Percentiles rank a stretch among this genome's conserved stretches.
These are phyloP conservation scores for Metschnikowia amazonensis DNA, from an alignment of 805 yeast species.

Conservation along the genomic window DNA sequence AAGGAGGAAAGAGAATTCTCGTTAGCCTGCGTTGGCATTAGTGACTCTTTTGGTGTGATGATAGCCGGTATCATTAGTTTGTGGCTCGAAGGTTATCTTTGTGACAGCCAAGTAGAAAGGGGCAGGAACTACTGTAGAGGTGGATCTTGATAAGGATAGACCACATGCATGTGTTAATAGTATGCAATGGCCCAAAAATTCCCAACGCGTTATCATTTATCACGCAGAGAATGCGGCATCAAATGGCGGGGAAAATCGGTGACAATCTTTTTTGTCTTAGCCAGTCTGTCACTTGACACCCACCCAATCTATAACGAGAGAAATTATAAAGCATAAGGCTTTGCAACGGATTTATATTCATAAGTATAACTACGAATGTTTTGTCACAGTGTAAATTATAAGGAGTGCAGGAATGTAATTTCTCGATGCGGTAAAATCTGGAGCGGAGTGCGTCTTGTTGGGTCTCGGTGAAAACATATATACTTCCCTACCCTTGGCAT, in stretches of 20 bases:
- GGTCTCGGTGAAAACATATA: neutral
- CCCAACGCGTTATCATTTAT: neutral
- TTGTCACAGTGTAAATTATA: neutral
- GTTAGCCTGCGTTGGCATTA: slow-evolving; percentile 77
- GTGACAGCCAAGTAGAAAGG: slow-evolving; percentile 61
- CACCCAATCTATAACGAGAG: neutral
- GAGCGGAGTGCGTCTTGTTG: slow-evolving; percentile 7
- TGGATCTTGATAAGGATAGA: slow-evolving; percentile 3
- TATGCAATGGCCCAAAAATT: neutral
- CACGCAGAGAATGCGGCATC: neutral
- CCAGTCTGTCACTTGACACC: neutral
- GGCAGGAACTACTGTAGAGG: slow-evolving; percentile 79
- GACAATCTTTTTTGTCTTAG: neutral
- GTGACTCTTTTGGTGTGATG: slow-evolving; percentile 82
- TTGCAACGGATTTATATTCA: neutral
- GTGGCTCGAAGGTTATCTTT: slow-evolving; percentile 69
- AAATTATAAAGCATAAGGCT: neutral
- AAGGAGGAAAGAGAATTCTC: slow-evolving; percentile 51
- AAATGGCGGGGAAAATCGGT: neutral
- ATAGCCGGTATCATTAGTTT: slow-evolving; percentile 74
- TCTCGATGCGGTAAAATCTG: slow-evolving; percentile 3
- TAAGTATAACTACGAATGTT: neutral
- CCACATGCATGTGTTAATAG: slow-evolving; percentile 1
- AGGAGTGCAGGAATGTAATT: slow-evolving; percentile 5
- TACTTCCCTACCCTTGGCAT: neutral